These are phyloP conservation scores for Thraustotheca clavata DNA, from an alignment of 352 stramenopile species.

Conservation along the genomic window DNA sequence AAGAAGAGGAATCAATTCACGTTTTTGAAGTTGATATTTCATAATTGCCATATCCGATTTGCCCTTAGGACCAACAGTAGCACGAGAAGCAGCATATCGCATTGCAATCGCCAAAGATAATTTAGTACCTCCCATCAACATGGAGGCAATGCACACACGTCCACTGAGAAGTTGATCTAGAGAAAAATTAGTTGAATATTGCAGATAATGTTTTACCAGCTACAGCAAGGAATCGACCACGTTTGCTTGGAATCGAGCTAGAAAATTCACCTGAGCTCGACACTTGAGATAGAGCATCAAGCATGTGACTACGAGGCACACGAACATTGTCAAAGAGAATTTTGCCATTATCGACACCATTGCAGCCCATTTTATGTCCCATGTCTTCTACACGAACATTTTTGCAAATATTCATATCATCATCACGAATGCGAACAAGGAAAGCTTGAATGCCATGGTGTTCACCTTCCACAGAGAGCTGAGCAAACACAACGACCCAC, in stretches of 20 bases:
- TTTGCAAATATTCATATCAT: constrained; percentile 12
- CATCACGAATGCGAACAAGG: constrained; percentile 76
- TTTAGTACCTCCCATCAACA: constrained; percentile 21
- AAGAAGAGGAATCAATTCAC: constrained; percentile 6
- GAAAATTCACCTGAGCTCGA: background rate
- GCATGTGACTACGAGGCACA: constrained; percentile 67
- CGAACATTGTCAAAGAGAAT: constrained; percentile 70
- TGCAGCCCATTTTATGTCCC: constrained; percentile 88
- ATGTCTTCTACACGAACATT: constrained; percentile 71
- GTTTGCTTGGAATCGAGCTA: constrained; percentile 8
- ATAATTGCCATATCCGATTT: constrained; percentile 21
- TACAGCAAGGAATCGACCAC: constrained; percentile 16
- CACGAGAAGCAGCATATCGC: constrained; percentile 14
- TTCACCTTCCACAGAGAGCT: constrained; percentile 42
- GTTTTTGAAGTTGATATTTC: constrained; percentile 19
- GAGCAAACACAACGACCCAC: constrained; percentile 90
- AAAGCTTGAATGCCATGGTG: constrained; percentile 91
- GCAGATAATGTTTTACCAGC: background rate
- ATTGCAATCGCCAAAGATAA: constrained; percentile 16
- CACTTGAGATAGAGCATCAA: constrained; percentile 36
- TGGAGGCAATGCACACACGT: constrained; percentile 19
- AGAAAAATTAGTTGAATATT: background rate
- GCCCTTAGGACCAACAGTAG: constrained; percentile 20
- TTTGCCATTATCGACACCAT: constrained; percentile 86
- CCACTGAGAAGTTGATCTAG: constrained; percentile 19